Evolutionary conservation across 768 basidiomycete species (phyloP), one percentile per base, ranked within the genome.

Genomic region (Psilocybe cubensis): DNA sequence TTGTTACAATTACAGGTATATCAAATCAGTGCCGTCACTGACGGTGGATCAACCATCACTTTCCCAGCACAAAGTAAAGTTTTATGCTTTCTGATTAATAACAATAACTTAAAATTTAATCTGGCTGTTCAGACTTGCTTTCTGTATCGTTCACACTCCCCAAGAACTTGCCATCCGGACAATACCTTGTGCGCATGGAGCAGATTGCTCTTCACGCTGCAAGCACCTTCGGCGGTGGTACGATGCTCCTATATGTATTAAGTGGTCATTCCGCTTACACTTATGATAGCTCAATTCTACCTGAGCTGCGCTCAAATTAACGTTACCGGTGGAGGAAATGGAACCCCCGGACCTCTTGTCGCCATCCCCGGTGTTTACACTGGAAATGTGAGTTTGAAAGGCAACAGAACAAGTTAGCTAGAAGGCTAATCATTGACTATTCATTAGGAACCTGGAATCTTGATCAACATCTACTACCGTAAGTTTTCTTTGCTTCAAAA

Each of bases 31-130:
- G 78, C 80, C 1, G 70, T 74, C 43, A 82, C 80, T 23, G 67
- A 82, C 62, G 80, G 80, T 38, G 80, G 81, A 25, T 45, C 66
- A 49, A 41, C 73, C 69, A 83, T 82, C 68, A 70, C 70, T 42
- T 83, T 74, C 71, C 81, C 80, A 31, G 73, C 79, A 27, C 63
- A 76, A 57, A 76, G 78, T 64, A 23, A 44, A 33, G 44, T 12
- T 29, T 31, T 40, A 14, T 21, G 7, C 8, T 18, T 23, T 73
- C 20, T 54, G 3, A 23, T 12, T 47, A 7, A n/a, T 17, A 3
- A 12, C 17, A 24, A 23, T 10, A 25, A 31, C 21, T 25, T 29
- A 42, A 42, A 6, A 31, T 8, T 33, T 9, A 14, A 12, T n/a
- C 3, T 52, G 31, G 31, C 12, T 33, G 31, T 0, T n/a, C 18